Conservation (phyloP, 202 grass and related monocot genomes). For the Saccharum hybrid region DNA sequence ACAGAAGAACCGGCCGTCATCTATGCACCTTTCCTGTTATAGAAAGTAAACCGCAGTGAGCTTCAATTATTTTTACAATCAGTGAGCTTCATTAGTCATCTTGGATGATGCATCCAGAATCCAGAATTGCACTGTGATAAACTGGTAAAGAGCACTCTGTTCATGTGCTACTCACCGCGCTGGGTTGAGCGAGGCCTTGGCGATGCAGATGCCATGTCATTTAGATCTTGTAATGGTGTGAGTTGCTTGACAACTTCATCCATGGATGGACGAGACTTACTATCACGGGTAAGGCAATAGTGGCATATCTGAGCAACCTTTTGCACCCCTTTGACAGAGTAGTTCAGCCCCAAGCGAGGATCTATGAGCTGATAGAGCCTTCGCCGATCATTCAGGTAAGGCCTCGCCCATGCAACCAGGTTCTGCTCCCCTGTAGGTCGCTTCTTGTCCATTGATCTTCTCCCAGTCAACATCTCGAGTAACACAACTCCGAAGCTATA, state of each 20-base stretch:
- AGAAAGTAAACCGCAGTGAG: constrained; percentile 22
- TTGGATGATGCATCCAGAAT: not conserved
- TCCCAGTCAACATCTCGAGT: constrained; percentile 73
- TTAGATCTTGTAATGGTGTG: constrained; percentile 69
- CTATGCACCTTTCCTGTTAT: constrained; percentile 57
- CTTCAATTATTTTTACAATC: not conserved
- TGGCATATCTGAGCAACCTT: constrained; percentile 83
- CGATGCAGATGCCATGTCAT: constrained; percentile 64
- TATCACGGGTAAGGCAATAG: constrained; percentile 71
- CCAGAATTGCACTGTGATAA: not conserved
- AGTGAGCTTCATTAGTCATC: constrained; percentile 11
- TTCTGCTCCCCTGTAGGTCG: constrained; percentile 72
- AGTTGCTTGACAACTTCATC: constrained; percentile 70
- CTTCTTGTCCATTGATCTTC: constrained; percentile 82
- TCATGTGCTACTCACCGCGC: constrained; percentile 53
- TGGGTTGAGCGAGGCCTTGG: constrained; percentile 55
- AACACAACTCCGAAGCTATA: constrained; percentile 86
- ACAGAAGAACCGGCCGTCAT: constrained; percentile 20
- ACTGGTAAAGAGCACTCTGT: not conserved
- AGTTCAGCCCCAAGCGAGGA: constrained; percentile 81
- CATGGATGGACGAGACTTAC: constrained; percentile 66
- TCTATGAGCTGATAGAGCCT: constrained; percentile 83
- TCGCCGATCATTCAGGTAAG: constrained; percentile 63
- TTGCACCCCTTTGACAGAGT: constrained; percentile 71
- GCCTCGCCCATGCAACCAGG: constrained; percentile 71